Evolutionary conservation across 1,284 basidiomycete species (phyloP).

Genomic region (Amylostereum chailletii): DNA sequence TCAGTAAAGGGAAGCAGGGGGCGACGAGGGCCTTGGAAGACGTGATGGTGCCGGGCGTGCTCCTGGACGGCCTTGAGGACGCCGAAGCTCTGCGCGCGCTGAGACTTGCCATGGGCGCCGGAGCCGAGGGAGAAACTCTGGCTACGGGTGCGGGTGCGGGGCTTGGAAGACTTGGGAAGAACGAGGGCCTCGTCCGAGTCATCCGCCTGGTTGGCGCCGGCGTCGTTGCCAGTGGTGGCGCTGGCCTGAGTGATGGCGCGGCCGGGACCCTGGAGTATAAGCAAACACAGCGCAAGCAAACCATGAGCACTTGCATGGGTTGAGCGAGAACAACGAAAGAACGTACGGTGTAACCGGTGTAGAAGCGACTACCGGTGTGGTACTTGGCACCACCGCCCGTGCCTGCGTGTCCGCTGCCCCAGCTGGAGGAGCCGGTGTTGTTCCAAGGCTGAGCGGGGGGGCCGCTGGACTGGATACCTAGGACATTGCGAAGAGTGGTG

Average conservation of each 20-base stretch:
- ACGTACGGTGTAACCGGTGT: slow-evolving; percentile 48
- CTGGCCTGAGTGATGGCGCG: slow-evolving; percentile 66
- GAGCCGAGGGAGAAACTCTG: slow-evolving; percentile 44
- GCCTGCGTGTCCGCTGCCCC: slow-evolving; percentile 43
- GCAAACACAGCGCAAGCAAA: slow-evolving; percentile 1
- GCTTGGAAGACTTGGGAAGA: slow-evolving; percentile 18
- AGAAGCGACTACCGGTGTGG: slow-evolving; percentile 59
- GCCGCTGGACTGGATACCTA: slow-evolving; percentile 48
- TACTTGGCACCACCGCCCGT: slow-evolving; percentile 60
- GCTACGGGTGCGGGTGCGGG: slow-evolving; percentile 42
- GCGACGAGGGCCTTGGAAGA: slow-evolving; percentile 24
- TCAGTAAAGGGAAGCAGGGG: slow-evolving; percentile 2
- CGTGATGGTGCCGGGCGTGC: slow-evolving; percentile 50
- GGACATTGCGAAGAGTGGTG: slow-evolving; percentile 62
- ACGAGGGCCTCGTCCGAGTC: slow-evolving; percentile 43
- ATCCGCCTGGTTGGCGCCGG: slow-evolving; percentile 35
- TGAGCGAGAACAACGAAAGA: slow-evolving; percentile 5
- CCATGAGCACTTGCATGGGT: slow-evolving; percentile 5
- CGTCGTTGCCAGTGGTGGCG: slow-evolving; percentile 40
- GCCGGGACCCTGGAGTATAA: slow-evolving; percentile 40
- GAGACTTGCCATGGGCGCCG: slow-evolving; percentile 22
- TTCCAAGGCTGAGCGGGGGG: slow-evolving; percentile 32
- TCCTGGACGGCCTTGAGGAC: slow-evolving; percentile 52
- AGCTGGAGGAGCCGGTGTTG: slow-evolving; percentile 45
- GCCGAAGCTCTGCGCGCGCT: slow-evolving; percentile 36